Evolutionary conservation across 2,329 filamentous ascomycete genomes (phyloP).

Genomic region (Scedosporium aurantiacum): DNA sequence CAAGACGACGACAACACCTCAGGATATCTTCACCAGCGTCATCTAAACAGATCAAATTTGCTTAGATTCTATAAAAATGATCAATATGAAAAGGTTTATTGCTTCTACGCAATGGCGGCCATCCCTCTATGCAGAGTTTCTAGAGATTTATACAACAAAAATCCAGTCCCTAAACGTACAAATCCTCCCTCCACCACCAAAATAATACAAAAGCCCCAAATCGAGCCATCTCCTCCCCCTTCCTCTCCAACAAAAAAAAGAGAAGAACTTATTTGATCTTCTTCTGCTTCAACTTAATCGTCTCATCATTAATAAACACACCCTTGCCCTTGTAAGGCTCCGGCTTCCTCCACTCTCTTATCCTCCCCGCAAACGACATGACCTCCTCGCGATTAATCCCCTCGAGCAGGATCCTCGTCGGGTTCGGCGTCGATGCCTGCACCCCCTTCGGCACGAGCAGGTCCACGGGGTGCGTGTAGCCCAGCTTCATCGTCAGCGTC

Average conservation of each 20-base stretch:
- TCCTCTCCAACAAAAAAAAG: slow-evolving; percentile 5
- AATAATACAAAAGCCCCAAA: not conserved
- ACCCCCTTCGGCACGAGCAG: slow-evolving; percentile 73
- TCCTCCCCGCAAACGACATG: slow-evolving; percentile 82
- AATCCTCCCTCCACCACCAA: not conserved
- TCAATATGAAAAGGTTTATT: not conserved
- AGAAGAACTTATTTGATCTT: slow-evolving; percentile 64
- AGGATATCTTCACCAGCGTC: too few relatives aligned
- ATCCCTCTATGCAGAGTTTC: not conserved
- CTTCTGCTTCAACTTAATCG: slow-evolving; percentile 96
- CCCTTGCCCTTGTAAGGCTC: slow-evolving; percentile 99
- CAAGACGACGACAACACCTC: too few relatives aligned
- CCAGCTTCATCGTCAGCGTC: slow-evolving; percentile 88
- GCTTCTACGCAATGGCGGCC: not conserved
- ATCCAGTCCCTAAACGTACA: not conserved
- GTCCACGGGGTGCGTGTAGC: slow-evolving; percentile 93
- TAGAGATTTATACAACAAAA: not conserved
- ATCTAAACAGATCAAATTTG: too few relatives aligned
- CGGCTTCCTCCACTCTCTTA: slow-evolving; percentile 77
- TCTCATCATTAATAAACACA: slow-evolving; percentile 96
- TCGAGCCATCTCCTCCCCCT: too few relatives aligned
- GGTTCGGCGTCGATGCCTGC: slow-evolving; percentile 77
- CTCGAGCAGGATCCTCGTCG: slow-evolving; percentile 83
- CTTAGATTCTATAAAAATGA: not conserved
- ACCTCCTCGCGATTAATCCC: slow-evolving; percentile 77